Percentiles rank a stretch among this genome's conserved stretches.
Evolutionary conservation across 805 yeast genomes (phyloP).

Genomic region (Myxozyma udenii): DNA sequence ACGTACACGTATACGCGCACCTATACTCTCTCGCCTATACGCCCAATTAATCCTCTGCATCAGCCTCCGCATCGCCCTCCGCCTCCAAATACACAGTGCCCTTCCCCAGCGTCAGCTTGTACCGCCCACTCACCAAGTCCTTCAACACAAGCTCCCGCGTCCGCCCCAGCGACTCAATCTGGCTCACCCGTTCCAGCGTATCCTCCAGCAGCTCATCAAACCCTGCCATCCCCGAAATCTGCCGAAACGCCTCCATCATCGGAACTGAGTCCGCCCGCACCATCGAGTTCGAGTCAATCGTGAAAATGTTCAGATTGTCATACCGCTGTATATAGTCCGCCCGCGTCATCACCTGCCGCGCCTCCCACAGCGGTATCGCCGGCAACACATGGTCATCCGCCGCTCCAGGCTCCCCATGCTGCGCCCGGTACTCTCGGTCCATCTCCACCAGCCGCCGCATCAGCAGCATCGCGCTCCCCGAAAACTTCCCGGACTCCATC

Average conservation of each 20-base stretch:
- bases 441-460: constrained; percentile 69
- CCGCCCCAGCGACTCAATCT: constrained; percentile 72
- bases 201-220: constrained; percentile 64
- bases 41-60: too few relatives aligned
- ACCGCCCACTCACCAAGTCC: constrained; percentile 48
- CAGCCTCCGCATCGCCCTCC: background rate
- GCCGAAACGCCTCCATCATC: constrained; percentile 86
- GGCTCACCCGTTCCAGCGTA: constrained; percentile 64
- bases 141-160: constrained; percentile 73
- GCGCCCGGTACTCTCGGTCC: constrained; percentile 46
- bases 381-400: constrained; percentile 56
- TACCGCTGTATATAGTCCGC: constrained; percentile 73
- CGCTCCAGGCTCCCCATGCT: constrained; percentile 32
- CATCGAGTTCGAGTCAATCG: constrained; percentile 65
- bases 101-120: constrained; percentile 10
- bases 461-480: constrained; percentile 69
- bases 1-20: too few relatives aligned
- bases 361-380: constrained; percentile 76
- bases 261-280: constrained; percentile 82
- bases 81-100: constrained; percentile 1
- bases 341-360: constrained; percentile 80
- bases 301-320: constrained; percentile 74
- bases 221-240: constrained; percentile 67
- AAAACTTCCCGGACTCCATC: constrained; percentile 65
- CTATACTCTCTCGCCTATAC: too few relatives aligned